A percentile compares a stretch with the other conserved stretches of the same genome.
Evolutionary conservation across 2,329 filamentous ascomycete species (phyloP).

Genomic region (Dactylella cylindrospora): DNA sequence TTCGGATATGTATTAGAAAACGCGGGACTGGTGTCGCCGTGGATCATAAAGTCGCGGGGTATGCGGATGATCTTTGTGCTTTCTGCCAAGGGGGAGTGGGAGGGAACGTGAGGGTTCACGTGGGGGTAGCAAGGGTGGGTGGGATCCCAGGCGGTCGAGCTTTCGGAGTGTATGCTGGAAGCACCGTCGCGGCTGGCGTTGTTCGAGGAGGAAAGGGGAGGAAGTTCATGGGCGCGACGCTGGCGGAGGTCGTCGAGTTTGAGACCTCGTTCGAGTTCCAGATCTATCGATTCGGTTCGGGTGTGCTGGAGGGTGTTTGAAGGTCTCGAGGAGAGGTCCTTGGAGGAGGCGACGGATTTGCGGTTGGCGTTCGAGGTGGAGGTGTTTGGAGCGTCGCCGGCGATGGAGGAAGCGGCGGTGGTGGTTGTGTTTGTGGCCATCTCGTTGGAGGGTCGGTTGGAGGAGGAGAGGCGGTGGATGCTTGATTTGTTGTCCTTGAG

Average conservation of each 20-base stretch:
- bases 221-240: constrained; percentile 39
- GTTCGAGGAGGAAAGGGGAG: constrained; percentile 4
- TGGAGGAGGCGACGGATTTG: constrained; percentile 29
- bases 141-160: constrained; percentile 72
- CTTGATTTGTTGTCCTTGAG: constrained; percentile 41
- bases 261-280: constrained; percentile 44
- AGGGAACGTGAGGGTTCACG: constrained; percentile 83
- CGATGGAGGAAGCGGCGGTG: constrained; percentile 40
- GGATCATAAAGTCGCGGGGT: constrained; percentile 83
- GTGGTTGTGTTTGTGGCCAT: constrained; percentile 42
- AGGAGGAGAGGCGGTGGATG: constrained; percentile 42
- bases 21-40: constrained; percentile 85
- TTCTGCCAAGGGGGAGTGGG: constrained; percentile 71
- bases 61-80: constrained; percentile 89
- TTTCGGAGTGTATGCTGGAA: constrained; percentile 40
- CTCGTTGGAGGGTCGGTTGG: constrained; percentile 44
- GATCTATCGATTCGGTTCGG: constrained; percentile 39
- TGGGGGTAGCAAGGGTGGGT: constrained; percentile 94
- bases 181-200: constrained; percentile 36
- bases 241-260: constrained; percentile 45
- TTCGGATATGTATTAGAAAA: constrained; percentile 96
- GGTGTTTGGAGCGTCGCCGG: too few relatives aligned
- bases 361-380: constrained; percentile 23
- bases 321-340: constrained; percentile 12
- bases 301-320: constrained; percentile 17